phyloP scores from a whole-genome alignment of 2,329 filamentous ascomycete species.

The Aphanocladium album region DNA sequence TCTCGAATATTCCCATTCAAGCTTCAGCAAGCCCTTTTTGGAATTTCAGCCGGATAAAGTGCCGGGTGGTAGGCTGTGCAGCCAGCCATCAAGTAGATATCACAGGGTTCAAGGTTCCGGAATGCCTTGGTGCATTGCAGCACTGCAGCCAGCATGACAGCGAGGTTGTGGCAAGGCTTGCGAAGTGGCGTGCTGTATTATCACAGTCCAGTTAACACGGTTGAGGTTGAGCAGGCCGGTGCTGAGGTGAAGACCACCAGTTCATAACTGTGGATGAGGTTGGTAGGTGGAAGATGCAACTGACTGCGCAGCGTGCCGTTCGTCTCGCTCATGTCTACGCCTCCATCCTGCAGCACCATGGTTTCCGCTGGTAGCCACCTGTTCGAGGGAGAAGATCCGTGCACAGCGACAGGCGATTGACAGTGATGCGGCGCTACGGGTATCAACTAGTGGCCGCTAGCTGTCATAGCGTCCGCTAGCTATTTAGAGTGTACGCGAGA shows the following conservation, averaged over 20 bases:
- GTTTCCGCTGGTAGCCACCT: conserved; percentile 3
- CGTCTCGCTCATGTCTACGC: not conserved
- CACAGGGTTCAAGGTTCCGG: not conserved
- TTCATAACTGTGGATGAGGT: not conserved
- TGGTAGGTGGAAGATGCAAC: not conserved
- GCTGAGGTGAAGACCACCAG: not conserved
- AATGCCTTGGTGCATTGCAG: not conserved
- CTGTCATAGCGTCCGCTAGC: not conserved
- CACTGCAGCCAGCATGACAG: not conserved
- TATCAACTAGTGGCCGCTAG: conserved; percentile 7
- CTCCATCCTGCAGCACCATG: conserved; percentile 1
- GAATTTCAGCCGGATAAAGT: not conserved
- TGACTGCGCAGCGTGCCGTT: not conserved
- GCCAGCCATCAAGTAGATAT: not conserved
- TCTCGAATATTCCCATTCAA: not conserved
- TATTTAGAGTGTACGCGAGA: not conserved
- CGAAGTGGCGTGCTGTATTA: not conserved
- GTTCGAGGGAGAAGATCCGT: conserved; percentile 6
- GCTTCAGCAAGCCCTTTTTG: not conserved
- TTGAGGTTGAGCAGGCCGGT: not conserved
- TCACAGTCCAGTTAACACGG: not conserved
- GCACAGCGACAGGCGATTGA: not conserved
- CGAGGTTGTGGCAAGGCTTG: not conserved
- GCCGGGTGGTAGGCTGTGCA: not conserved
- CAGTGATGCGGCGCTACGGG: conserved; percentile 4